Base-by-base conservation (phyloP, 2,329 filamentous ascomycete species). In the Calonectria montana region DNA sequence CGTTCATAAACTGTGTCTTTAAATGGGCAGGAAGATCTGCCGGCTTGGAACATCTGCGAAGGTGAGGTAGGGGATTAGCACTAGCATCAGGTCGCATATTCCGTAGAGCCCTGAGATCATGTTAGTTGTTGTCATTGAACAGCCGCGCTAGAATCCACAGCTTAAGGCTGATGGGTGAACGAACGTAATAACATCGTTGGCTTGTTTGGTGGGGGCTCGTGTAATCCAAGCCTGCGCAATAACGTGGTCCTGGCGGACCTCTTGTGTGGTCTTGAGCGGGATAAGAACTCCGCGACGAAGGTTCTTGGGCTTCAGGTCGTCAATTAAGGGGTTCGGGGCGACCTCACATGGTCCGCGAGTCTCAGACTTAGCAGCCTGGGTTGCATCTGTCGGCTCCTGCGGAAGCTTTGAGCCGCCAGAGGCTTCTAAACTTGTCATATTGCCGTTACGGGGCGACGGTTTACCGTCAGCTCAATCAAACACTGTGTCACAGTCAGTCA, bases 31-130 rank as follows among this genome's bases (percentile, higher is more conserved):
- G 93, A 10, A 96, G 86, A 78, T 93, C 92, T 65, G 87, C 86
- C 57, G 89, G 90, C 82, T 95, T 95, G 70, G 92, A 93, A 81
- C 94, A 94, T 81, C 94, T 90, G 74, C 94, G 93, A 68, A 96
- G 87, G 84, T 96, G 91, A 84, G 91, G 89, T 77, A 93, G 86
- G 86, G 89, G 89, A 83, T 91, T 90, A 87, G 88, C 89, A 79
- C 88, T 88, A 81, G 90, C 89, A 79, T 91, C 88, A 78, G 89
- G 89, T 72, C 90, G 84, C 80, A 91, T 82, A 65, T 85, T 84
- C 78, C 89, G 88, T 77, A 92, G 83, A 72, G 90, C 87, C 74
- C 90, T 91, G 75, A 37, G 39, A 64, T 31, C 12, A 25, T 39
- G 65, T 81, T 59, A 80, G 77, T 67, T 61, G 53, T 62, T 23